phyloP scores from a whole-genome alignment of 805 yeast species.

The Lipomyces spencermartinsiae region DNA sequence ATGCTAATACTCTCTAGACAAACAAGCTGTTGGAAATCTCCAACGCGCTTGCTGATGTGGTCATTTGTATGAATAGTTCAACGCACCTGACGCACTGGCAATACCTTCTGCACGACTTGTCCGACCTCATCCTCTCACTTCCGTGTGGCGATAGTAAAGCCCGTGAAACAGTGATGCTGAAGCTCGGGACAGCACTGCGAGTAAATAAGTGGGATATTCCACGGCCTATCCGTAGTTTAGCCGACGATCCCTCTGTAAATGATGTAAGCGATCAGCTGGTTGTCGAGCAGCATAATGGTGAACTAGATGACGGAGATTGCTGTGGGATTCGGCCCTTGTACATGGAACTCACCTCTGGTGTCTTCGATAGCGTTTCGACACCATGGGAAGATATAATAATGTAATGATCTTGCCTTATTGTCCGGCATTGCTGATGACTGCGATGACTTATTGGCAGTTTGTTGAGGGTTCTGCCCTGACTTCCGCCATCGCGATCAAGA shows the following conservation, averaged over 20 bases:
- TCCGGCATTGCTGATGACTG: neutral
- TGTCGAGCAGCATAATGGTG: neutral
- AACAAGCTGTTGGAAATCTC: neutral
- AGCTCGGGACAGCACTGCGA: conserved; percentile 1
- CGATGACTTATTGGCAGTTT: too few relatives aligned
- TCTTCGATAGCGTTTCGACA: neutral
- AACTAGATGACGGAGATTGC: neutral
- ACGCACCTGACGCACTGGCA: neutral
- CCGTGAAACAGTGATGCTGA: neutral
- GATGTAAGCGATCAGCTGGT: conserved; percentile 4
- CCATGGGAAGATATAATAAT: neutral
- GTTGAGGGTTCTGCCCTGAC: too few relatives aligned
- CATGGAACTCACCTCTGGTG: neutral
- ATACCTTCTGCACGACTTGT: conserved; percentile 3
- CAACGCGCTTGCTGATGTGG: conserved; percentile 9
- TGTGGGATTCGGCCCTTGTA: conserved; percentile 1
- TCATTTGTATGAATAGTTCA: conserved; percentile 1
- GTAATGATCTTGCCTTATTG: too few relatives aligned
- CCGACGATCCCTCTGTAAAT: neutral
- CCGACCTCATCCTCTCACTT: neutral
- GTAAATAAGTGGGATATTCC: conserved; percentile 7
- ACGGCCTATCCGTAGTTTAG: neutral
- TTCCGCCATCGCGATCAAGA: too few relatives aligned
- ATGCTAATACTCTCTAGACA: neutral
- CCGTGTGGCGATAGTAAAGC: neutral